Percentiles rank a stretch among this genome's conserved stretches.
Conservation (phyloP, 2,329 filamentous ascomycete genomes). For the Talaromyces sp. region DNA sequence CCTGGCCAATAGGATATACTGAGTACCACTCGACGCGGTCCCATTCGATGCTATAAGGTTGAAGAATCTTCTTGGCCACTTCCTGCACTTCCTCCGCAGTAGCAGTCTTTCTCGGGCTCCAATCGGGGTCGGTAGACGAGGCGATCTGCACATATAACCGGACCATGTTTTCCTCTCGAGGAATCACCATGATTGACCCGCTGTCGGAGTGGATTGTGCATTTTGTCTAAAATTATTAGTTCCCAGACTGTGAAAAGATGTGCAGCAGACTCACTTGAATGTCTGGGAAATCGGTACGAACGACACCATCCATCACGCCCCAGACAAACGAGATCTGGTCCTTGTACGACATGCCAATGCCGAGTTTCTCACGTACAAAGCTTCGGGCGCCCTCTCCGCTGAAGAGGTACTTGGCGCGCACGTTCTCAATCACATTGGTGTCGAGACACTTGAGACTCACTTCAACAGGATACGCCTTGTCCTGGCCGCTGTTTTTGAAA, state of each 20-base stretch:
- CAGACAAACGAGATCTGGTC: conserved; percentile 59
- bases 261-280: conserved; percentile 44
- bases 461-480: conserved; percentile 70
- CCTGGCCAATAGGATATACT: conserved; percentile 60
- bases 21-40: conserved; percentile 62
- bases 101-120: conserved; percentile 55
- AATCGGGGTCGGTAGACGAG: conserved; percentile 56
- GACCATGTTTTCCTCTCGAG: conserved; percentile 45
- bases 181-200: conserved; percentile 60
- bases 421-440: conserved; percentile 61
- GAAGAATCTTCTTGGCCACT: conserved; percentile 52
- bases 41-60: conserved; percentile 57
- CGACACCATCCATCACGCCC: conserved; percentile 63
- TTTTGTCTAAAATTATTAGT: conserved; percentile 47
- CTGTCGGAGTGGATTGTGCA: conserved; percentile 62
- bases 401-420: conserved; percentile 58
- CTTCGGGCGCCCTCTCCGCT: conserved; percentile 58
- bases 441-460: conserved; percentile 73
- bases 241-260: background rate
- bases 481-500: conserved; percentile 55
- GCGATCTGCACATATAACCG: conserved; percentile 53
- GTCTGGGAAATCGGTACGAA: conserved; percentile 57
- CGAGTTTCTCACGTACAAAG: conserved; percentile 57
- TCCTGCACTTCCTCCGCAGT: conserved; percentile 55
- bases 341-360: conserved; percentile 60